These are phyloP conservation scores for Penicillium bovifimosum DNA, from an alignment of 495 filamentous ascomycete genomes.

Conservation along the genomic window DNA sequence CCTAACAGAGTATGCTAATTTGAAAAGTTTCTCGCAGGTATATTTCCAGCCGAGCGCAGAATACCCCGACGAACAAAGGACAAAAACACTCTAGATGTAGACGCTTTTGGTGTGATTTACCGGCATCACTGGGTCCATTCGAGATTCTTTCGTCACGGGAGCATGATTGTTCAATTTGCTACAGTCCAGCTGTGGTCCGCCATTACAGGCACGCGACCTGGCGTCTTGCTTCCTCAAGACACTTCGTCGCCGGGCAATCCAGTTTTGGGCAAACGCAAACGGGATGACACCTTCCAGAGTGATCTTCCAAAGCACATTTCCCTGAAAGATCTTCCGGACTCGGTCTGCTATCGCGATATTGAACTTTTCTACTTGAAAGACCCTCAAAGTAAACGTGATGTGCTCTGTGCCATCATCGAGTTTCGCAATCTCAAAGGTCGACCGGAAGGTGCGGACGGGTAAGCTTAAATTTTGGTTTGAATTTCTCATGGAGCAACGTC, in stretches of 20 bases:
- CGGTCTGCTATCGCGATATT: constrained; percentile 27
- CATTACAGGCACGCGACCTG: constrained; percentile 26
- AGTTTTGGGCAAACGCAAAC: constrained; percentile 18
- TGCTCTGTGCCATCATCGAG: constrained; percentile 26
- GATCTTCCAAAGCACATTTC: constrained; percentile 23
- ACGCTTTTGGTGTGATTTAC: constrained; percentile 21
- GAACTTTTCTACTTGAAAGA: constrained; percentile 27
- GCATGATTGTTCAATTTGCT: constrained; percentile 27
- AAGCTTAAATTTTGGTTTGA: constrained; percentile 12
- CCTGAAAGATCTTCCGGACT: constrained; percentile 22
- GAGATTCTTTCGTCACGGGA: constrained; percentile 24
- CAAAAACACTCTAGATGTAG: constrained; percentile 24
- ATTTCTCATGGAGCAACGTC: too few relatives aligned
- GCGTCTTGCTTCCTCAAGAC: constrained; percentile 24
- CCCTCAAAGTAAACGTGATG: constrained; percentile 21
- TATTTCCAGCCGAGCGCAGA: neutral
- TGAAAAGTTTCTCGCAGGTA: constrained; percentile 4
- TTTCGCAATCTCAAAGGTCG: constrained; percentile 28
- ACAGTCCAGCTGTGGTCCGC: constrained; percentile 27
- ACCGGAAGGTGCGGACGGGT: constrained; percentile 23
- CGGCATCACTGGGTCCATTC: constrained; percentile 28
- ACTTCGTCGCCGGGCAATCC: constrained; percentile 10
- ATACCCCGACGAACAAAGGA: constrained; percentile 9
- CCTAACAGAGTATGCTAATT: constrained; percentile 7
- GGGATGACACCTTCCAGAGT: constrained; percentile 18